Base-by-base conservation (phyloP, 2,329 filamentous ascomycete species). In the Mollisiaceae sp. region DNA sequence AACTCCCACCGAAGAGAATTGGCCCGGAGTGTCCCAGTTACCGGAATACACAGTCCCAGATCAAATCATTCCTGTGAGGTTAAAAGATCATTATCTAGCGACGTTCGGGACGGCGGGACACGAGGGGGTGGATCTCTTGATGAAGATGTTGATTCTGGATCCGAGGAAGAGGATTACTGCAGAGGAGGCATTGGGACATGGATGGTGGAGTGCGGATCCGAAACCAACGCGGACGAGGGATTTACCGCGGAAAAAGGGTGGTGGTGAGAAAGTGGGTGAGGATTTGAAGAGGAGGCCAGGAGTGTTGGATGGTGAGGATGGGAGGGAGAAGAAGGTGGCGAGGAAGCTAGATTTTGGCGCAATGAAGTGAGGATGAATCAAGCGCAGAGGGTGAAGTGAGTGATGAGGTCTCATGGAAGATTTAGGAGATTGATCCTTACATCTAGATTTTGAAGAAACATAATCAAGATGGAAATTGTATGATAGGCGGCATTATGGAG, bases 1-100 rank as follows among this genome's bases (percentile, higher is more conserved):
- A 65, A 96, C 93, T 0, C 95, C 95, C 0, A 95, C 89, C 4
- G 95, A 99, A 76, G 92, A 95, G 18, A 94, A 93, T 76, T 99
- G 95, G 95, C 94, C 95, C 0, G 94, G 94, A 35, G 94, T 99
- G 8, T 89, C 89, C 4, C 88, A 88, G 69, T 82, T 99, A 12
- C 88, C 89, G 15, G 90, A 90, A 66, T 99, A 95, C 78, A 87
- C 93, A n/a, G 85, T 91, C 1, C 85, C 90, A 1, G 85, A 86
- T 67, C 71, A 71, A 1, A 61, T 62, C 15, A 83, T 88, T 67
- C 81, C 87, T 72, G 72, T 92, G 78, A 85, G 86, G 68, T 87
- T 87, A 1, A 85, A 86, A 67, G 88, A 91, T 63, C 90, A 90
- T 75, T 97, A 92, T 82, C 83, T 90, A 75, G 81, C 83, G 61